phyloP scores from a whole-genome alignment of 116 monocot genomes.

The Phalaenopsis hybrid region DNA sequence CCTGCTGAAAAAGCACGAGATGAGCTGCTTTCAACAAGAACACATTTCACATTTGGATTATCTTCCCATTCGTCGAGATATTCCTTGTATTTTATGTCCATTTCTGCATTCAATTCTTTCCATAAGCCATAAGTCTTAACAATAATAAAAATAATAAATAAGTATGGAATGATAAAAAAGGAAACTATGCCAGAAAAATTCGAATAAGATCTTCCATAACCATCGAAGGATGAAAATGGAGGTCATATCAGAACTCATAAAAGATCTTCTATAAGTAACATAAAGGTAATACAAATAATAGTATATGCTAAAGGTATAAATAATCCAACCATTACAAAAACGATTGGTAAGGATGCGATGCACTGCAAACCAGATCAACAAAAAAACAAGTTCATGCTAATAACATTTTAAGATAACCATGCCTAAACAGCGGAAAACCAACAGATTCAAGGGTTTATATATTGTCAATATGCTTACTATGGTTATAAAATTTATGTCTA shows the following conservation, averaged over 20 bases:
- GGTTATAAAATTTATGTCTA: not conserved
- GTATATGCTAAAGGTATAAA: not conserved
- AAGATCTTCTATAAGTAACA: not conserved
- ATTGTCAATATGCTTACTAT: not conserved
- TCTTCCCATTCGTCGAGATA: constrained; percentile 82
- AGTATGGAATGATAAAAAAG: not conserved
- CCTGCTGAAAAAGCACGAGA: constrained; percentile 90
- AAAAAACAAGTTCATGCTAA: not conserved
- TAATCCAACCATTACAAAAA: not conserved
- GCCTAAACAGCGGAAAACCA: not conserved
- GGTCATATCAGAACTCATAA: not conserved
- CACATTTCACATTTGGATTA: constrained; percentile 72
- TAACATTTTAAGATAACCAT: not conserved
- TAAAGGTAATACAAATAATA: not conserved
- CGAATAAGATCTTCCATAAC: not conserved
- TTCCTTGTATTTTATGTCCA: constrained; percentile 77
- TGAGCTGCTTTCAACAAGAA: constrained; percentile 84
- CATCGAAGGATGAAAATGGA: not conserved
- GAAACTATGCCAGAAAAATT: not conserved
- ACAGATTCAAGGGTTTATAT: not conserved
- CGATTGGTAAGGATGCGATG: not conserved
- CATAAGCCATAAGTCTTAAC: not conserved
- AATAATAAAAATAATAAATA: not conserved
- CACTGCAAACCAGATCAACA: not conserved
- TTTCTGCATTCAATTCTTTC: constrained; percentile 45